These are phyloP conservation scores for Plantago lanceolata DNA, from an alignment of 305 asterid species.

Conservation along the genomic window DNA sequence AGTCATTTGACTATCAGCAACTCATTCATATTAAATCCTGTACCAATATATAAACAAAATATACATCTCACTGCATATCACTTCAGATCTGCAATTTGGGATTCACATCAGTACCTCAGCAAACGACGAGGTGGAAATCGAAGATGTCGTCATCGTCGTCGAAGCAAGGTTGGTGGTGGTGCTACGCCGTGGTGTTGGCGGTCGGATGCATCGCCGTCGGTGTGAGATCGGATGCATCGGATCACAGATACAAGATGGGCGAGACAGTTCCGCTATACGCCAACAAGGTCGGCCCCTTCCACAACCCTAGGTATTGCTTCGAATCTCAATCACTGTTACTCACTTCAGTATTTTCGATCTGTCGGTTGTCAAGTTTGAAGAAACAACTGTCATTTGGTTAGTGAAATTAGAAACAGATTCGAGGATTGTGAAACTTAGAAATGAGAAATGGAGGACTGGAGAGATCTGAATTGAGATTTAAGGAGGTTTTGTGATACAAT, in stretches of 20 bases:
- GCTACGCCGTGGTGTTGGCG: conserved; percentile 36
- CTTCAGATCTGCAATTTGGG: background rate
- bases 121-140: background rate
- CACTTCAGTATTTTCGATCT: background rate
- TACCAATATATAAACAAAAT: background rate
- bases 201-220: conserved; percentile 27
- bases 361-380: background rate
- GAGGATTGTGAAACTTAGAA: too few relatives aligned
- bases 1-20: background rate
- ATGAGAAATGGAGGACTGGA: background rate
- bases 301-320: conserved; percentile 55
- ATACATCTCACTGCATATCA: background rate
- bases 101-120: conserved; percentile 9
- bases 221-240: conserved; percentile 59
- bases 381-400: too few relatives aligned
- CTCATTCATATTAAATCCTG: background rate
- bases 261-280: conserved; percentile 68
- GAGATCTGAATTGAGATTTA: background rate
- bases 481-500: background rate
- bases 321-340: background rate
- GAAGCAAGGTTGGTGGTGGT: conserved; percentile 27
- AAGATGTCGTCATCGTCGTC: background rate
- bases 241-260: conserved; percentile 54
- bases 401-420: too few relatives aligned
- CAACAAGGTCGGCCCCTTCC: conserved; percentile 72